Conservation (phyloP, 2,329 filamentous ascomycete species). For the Emmonsia crescens region DNA sequence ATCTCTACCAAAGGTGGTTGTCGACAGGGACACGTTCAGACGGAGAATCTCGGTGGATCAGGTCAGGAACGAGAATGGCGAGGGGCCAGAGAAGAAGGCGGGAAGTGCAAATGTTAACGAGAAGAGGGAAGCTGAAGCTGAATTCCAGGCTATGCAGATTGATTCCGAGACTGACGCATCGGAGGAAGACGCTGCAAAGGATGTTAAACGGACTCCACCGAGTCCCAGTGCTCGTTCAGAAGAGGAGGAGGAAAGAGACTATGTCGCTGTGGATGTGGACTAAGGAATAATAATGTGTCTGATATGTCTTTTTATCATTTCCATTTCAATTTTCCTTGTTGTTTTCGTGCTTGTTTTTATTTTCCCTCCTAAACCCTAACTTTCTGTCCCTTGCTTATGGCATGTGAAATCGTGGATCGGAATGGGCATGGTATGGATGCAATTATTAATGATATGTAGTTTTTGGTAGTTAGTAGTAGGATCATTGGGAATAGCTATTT, state of each 20-base stretch:
- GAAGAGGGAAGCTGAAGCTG: slow-evolving; percentile 7
- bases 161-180: slow-evolving; percentile 17
- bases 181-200: slow-evolving; percentile 13
- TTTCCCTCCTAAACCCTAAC: not conserved
- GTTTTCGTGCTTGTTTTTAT: not conserved
- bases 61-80: slow-evolving; percentile 39
- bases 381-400: not conserved
- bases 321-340: not conserved
- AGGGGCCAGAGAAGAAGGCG: slow-evolving; percentile 1
- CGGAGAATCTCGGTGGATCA: slow-evolving; percentile 38
- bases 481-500: not conserved
- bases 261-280: slow-evolving; percentile 50
- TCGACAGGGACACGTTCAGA: slow-evolving; percentile 29
- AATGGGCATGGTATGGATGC: not conserved
- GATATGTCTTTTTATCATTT: not conserved
- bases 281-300: slow-evolving; percentile 17
- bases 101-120: slow-evolving; percentile 16
- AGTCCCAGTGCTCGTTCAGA: slow-evolving; percentile 5
- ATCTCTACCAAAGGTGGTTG: slow-evolving; percentile 64
- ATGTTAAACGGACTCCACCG: not conserved
- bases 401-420: not conserved
- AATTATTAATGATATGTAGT: not conserved
- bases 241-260: slow-evolving; percentile 30
- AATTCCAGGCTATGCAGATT: slow-evolving; percentile 14
- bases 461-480: not conserved